Base-by-base conservation (phyloP, 129 eudicot genomes). In the Pittosporum tobira region DNA sequence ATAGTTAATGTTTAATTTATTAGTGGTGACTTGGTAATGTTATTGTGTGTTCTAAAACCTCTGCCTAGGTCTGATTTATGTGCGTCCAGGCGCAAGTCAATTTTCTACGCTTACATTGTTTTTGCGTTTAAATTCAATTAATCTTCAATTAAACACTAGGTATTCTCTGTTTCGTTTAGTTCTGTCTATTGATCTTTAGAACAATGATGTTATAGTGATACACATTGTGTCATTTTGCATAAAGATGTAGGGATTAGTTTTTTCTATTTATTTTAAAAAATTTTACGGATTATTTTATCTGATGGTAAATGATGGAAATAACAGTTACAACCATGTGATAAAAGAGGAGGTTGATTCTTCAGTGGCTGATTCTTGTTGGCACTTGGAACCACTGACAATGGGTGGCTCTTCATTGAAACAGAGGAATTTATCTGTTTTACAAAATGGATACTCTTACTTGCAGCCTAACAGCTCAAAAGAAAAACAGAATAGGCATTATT, bases 351-450 rank as follows among this genome's bases (percentile, higher is more conserved):
- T 48, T 14, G 81, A 73, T 6, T 57, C 77, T 16, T 69, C 82
- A 47, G 51, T 69, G 44, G 74, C 66, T 57, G 87, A 79, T 70
- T 46, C 80, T 72, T 46, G 78, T 34, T 83, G 94, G 96, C 78
- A 73, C 50, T 61, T 76, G 62, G 79, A 75, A 48, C 81, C 78
- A 64, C 69, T 81, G 52, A 75, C 81, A 63, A 80, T 80, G 69
- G 72, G 76, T 20, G 73, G 71, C 58, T 71, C 79, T 15, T 9
- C 52, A 29, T 19, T 64, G 30, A 83, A 80, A 63, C 93, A 76
- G 25, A 72, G 69, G 51, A 23, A 67, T 44, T 65, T 61, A 45
- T 27, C 79, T 31, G 79, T 22, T 28, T 62, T 36, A 45, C 75
- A 71, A 52, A 65, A 57, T 72, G 78, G 77, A 6, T 75, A 76